Conservation (phyloP, 768 basidiomycete species). For the Boletales sp. region DNA sequence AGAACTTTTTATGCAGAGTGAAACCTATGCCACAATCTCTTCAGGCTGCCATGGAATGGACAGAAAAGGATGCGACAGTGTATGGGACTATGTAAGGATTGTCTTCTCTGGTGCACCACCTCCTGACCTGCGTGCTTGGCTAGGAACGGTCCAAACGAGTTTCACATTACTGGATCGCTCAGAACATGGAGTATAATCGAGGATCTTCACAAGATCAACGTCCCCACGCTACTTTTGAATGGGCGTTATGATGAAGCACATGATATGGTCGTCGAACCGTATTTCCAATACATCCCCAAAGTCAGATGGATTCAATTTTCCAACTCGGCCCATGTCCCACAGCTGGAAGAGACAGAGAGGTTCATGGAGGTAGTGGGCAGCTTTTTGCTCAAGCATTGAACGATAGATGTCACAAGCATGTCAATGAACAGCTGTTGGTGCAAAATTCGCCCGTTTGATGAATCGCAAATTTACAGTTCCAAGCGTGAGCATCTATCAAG, state of each 20-base stretch:
- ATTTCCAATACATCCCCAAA: slow-evolving; percentile 29
- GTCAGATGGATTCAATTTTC: slow-evolving; percentile 37
- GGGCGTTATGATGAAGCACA: slow-evolving; percentile 36
- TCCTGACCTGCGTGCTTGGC: not conserved
- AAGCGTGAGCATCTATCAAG: slow-evolving; percentile 15
- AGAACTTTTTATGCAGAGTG: slow-evolving; percentile 40
- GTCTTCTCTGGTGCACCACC: not conserved
- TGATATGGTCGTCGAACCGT: slow-evolving; percentile 32
- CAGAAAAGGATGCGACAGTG: slow-evolving; percentile 46
- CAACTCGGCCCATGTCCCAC: slow-evolving; percentile 34
- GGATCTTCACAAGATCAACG: slow-evolving; percentile 31
- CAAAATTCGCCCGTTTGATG: not conserved
- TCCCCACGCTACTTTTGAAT: slow-evolving; percentile 34
- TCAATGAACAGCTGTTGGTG: not conserved
- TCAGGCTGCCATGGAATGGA: slow-evolving; percentile 25
- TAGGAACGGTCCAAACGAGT: slow-evolving; percentile 42
- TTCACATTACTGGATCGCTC: slow-evolving; percentile 31
- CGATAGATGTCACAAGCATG: not conserved
- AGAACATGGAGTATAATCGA: slow-evolving; percentile 35
- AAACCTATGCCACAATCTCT: slow-evolving; percentile 45
- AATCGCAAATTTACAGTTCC: slow-evolving; percentile 6
- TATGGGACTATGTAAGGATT: slow-evolving; percentile 42
- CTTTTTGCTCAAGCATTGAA: slow-evolving; percentile 23
- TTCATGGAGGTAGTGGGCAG: slow-evolving; percentile 31
- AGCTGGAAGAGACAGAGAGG: slow-evolving; percentile 36